Evolutionary conservation across 1,139 yeast species (phyloP).

Genomic region (Nakaseomyces nivariensis): DNA sequence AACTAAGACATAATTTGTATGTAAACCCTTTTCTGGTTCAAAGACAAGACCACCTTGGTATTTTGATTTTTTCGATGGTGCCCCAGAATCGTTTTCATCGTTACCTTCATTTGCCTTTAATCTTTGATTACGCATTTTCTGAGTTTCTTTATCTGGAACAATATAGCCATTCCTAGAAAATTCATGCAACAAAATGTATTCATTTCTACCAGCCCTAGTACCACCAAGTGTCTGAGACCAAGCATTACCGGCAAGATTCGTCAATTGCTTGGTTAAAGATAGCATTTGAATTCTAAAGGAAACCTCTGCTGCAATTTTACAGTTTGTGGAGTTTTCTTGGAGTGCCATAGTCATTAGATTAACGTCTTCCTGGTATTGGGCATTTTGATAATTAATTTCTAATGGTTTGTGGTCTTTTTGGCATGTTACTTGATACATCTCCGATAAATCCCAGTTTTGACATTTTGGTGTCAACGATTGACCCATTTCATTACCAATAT

Average conservation of each 20-base stretch:
- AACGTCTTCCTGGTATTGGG: conserved; percentile 60
- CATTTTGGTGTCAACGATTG: conserved; percentile 85
- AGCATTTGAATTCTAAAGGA: conserved; percentile 78
- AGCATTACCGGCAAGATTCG: conserved; percentile 92
- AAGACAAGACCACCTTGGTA: conserved; percentile 95
- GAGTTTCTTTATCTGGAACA: conserved; percentile 78
- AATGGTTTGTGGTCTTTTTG: conserved; percentile 48
- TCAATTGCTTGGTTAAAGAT: conserved; percentile 82
- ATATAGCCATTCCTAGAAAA: conserved; percentile 71
- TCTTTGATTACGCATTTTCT: conserved; percentile 35
- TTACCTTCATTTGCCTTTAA: conserved; percentile 31
- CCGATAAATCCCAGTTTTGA: conserved; percentile 91
- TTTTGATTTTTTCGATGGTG: conserved; percentile 62
- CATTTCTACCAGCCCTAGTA: conserved; percentile 94
- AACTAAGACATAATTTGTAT: conserved; percentile 77
- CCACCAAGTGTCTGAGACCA: conserved; percentile 96
- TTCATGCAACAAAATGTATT: conserved; percentile 85
- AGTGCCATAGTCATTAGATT: conserved; percentile 58
- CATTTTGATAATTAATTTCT: conserved; percentile 65
- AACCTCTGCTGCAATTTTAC: conserved; percentile 64
- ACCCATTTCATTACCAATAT: conserved; percentile 90
- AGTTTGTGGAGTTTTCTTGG: conserved; percentile 57
- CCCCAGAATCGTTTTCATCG: conserved; percentile 39
- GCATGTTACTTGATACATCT: conserved; percentile 77
- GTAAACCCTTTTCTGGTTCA: conserved; percentile 93